A percentile compares a stretch with the other conserved stretches of the same genome.
phyloP scores from a whole-genome alignment of 2,329 filamentous ascomycete species.

The Xylogone sp. region DNA sequence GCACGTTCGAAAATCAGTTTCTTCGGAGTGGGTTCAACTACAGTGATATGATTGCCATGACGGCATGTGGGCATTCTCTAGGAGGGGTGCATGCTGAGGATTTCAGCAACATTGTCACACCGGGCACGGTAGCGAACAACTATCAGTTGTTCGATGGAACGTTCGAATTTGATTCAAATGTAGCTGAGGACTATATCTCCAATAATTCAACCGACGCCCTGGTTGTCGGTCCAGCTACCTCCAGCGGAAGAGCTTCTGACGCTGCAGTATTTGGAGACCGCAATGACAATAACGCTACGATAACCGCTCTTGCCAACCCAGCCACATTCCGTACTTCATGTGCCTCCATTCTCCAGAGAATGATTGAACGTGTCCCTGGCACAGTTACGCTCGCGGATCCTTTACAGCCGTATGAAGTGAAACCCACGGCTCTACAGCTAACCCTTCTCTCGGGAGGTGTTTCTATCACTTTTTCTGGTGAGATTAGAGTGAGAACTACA shows the following conservation, averaged over 20 bases:
- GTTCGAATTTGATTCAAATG: constrained; percentile 51
- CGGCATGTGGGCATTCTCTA: constrained; percentile 58
- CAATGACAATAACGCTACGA: constrained; percentile 50
- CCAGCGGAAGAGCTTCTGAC: constrained; percentile 43
- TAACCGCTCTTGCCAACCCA: constrained; percentile 42
- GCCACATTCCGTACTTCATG: constrained; percentile 45
- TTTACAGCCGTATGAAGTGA: constrained; percentile 54
- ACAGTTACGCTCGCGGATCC: constrained; percentile 47
- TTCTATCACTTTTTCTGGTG: constrained; percentile 47
- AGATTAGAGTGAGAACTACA: constrained; percentile 55
- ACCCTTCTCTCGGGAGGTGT: constrained; percentile 45
- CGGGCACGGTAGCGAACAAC: constrained; percentile 35
- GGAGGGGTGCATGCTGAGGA: constrained; percentile 54
- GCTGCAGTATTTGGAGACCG: constrained; percentile 45
- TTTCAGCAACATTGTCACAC: constrained; percentile 49
- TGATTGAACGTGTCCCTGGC: constrained; percentile 58
- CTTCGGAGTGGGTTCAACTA: constrained; percentile 52
- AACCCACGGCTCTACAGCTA: constrained; percentile 55
- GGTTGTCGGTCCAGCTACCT: constrained; percentile 46
- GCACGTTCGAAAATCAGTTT: constrained; percentile 52
- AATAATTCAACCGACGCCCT: constrained; percentile 52
- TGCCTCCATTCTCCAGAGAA: constrained; percentile 48
- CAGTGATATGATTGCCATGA: constrained; percentile 56
- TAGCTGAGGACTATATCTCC: constrained; percentile 53
- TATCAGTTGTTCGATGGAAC: constrained; percentile 45